Percentiles rank a stretch among this genome's conserved stretches.
These are phyloP conservation scores for Aspergillus felis DNA, from an alignment of 2,329 filamentous ascomycete genomes.

Conservation along the genomic window DNA sequence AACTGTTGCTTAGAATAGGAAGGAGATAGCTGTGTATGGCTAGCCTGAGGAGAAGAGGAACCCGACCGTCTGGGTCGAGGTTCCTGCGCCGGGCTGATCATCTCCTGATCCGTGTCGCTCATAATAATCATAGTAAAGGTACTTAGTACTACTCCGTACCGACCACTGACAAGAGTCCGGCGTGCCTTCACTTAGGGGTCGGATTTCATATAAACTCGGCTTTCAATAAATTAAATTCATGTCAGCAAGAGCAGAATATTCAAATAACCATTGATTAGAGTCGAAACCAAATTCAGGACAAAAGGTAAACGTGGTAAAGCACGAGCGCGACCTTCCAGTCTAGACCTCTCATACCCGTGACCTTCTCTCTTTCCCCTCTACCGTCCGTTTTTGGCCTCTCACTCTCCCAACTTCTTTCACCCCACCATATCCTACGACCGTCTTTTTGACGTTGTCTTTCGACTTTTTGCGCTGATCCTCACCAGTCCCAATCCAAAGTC, in stretches of 20 bases:
- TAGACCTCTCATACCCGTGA: not conserved
- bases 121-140: not conserved
- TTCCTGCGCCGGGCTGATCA: conserved; percentile 27
- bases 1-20: not conserved
- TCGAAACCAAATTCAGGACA: not conserved
- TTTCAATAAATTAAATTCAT: not conserved
- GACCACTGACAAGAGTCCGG: not conserved
- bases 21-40: not conserved
- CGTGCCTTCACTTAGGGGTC: not conserved
- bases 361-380: not conserved
- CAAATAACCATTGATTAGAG: not conserved
- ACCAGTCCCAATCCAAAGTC: not conserved
- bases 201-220: not conserved
- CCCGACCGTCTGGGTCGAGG: conserved; percentile 27
- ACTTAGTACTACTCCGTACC: not conserved
- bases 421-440: not conserved
- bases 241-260: not conserved
- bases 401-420: not conserved
- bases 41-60: conserved; percentile 1
- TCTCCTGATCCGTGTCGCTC: conserved; percentile 14
- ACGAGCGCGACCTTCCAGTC: not conserved
- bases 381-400: not conserved
- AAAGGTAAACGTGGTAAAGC: not conserved
- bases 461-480: not conserved
- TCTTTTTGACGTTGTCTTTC: not conserved